phyloP scores from a whole-genome alignment of 441 rosid genomes.

The Dalechampia spathulata region DNA sequence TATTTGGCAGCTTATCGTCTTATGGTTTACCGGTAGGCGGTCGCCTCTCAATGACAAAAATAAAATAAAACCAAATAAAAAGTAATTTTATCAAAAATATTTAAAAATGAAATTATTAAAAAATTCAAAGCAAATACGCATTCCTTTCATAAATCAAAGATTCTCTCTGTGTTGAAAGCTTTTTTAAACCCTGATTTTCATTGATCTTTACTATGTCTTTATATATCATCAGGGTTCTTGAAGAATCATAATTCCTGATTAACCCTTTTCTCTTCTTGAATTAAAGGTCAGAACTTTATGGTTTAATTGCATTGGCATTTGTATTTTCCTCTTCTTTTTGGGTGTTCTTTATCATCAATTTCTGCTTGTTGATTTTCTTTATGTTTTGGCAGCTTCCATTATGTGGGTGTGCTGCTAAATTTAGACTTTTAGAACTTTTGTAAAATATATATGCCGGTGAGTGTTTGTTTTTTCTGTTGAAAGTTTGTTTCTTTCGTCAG shows the following conservation, averaged over 20 bases:
- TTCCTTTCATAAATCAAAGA: too few relatives aligned
- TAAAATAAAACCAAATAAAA: too few relatives aligned
- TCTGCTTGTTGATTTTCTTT: background rate
- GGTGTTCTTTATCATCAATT: background rate
- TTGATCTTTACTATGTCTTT: too few relatives aligned
- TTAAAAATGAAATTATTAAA: too few relatives aligned
- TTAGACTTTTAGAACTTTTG: background rate
- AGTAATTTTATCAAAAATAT: too few relatives aligned
- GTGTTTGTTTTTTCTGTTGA: background rate
- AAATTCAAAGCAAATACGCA: too few relatives aligned
- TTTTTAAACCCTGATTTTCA: too few relatives aligned
- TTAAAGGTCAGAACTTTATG: constrained; percentile 14
- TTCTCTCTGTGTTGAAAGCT: too few relatives aligned
- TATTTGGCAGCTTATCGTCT: background rate
- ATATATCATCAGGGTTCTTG: constrained; percentile 3
- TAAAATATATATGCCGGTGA: background rate
- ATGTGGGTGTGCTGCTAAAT: constrained; percentile 4
- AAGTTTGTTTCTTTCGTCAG: background rate
- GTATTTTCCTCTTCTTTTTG: background rate
- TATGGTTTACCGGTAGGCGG: constrained; percentile 1
- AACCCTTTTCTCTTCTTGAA: background rate
- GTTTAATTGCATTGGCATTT: background rate
- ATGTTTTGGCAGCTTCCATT: background rate
- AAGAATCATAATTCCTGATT: constrained; percentile 2
- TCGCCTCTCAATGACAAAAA: background rate